phyloP scores from a whole-genome alignment of 495 filamentous ascomycete species.

The Apiosordaria backusii region DNA sequence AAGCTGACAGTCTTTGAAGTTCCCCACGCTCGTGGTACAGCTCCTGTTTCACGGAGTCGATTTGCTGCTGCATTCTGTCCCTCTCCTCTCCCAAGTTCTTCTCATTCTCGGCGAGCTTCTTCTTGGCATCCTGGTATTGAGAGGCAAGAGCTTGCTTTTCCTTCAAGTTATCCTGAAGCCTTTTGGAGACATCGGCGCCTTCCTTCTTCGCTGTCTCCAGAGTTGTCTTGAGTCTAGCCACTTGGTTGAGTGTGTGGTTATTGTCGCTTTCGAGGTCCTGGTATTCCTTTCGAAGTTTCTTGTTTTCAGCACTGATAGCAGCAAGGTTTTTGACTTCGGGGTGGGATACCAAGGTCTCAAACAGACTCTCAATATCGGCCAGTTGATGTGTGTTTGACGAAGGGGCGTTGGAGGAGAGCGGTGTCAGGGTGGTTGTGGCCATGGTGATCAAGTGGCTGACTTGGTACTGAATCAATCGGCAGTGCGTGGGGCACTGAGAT shows the following conservation, averaged over 20 bases:
- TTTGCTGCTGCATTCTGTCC: neutral
- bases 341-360: neutral
- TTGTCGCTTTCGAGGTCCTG: neutral
- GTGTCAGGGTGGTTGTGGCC: neutral
- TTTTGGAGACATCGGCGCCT: neutral
- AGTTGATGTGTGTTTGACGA: neutral
- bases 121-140: neutral
- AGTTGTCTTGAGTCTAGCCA: neutral
- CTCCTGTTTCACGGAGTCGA: neutral
- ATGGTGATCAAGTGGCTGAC: neutral
- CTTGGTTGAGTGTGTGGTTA: neutral
- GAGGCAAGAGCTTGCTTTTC: neutral
- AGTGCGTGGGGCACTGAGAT: neutral
- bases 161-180: neutral
- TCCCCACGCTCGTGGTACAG: neutral
- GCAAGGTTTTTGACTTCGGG: neutral
- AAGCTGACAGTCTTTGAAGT: neutral
- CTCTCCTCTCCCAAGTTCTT: neutral
- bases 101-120: neutral
- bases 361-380: neutral
- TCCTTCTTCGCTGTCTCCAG: neutral
- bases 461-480: neutral
- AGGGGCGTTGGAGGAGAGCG: neutral
- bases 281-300: slow-evolving; percentile 1
- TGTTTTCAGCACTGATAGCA: neutral